Evolutionary conservation across 768 basidiomycete genomes (phyloP), one percentile per base, ranked within the genome.

Genomic region (Lyophyllum shimeji): DNA sequence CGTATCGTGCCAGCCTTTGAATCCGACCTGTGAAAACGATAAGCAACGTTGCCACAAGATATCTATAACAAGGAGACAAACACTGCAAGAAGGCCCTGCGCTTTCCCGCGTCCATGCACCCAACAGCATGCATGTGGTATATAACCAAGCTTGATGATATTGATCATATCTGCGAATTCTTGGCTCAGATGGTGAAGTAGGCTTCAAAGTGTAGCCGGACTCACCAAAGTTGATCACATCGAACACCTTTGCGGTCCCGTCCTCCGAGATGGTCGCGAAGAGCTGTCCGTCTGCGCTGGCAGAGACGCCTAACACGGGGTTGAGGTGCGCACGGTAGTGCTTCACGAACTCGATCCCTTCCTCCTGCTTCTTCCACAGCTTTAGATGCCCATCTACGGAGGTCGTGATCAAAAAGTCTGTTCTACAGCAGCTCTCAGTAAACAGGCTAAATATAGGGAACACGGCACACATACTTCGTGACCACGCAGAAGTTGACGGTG

Each of bases 291-390:
- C 95, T 43, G 87, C 87, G 64, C 93, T 95, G 23, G 88, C 90
- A 21, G 89, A 90, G 3, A 98, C 87, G 7, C 82, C 85, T 3
- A 85, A 76, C 23, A 98, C 82, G 8, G 92, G 84, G 23, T 82
- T 80, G 20, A 95, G 77, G 64, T 97, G 95, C 1, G 97, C 94
- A 45, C 97, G 87, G 70, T 96, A 99, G 61, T 95, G 93, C 73
- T 99, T 99, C 56, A 98, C 96, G 64, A 98, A 98, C 74, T 98
- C 97, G 65, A 99, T 94, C 3, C 95, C 96, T 6, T 78, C 69
- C 20, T 95, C 90, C 74, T 97, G 95, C 72, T 99, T 99, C 78
- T 97, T 98, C 97, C 97, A 99, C n/a, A 99, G 73, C 70, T 99
- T 99, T 60, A 98, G 71, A 71, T 95, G 90, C 1, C 97, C 97